Base-by-base conservation (phyloP, 2,329 filamentous ascomycete species). In the Tothia fuscella region DNA sequence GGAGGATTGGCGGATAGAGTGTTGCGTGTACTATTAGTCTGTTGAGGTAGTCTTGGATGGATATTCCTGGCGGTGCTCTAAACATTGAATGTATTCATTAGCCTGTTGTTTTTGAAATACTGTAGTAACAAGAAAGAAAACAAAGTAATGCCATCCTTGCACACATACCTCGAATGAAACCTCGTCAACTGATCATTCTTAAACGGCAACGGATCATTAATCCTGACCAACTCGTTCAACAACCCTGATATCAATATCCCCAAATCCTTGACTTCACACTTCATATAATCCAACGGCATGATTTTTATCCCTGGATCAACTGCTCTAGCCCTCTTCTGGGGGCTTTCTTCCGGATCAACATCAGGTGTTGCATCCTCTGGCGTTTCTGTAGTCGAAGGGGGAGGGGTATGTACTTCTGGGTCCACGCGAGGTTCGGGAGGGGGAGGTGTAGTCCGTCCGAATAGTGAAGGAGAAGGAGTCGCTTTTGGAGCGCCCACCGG, bases 21-120 rank as follows among this genome's bases (percentile, higher is more conserved):
- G 89, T 95, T 20, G 91, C 91, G 58, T 98, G 91, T 45, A 87
- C 86, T 19, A 93, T 91, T 44, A 98, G 71, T 48, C 91, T 80
- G 54, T 91, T 83, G 26, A 98, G 73, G 58, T 98, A 98, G 59
- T 98, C 91, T 47, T 81, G 72, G 24, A 98, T 89, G 20, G 87
- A 94, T 46, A 98, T 98, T 40, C 84, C 88, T 6, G 91, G 91
- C 2, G 91, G 79, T 13, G 80, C 76, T 53, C 71, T 72, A 46
- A 36, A 47, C 56, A 42, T 17, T 36, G 35, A 14, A 29, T 43
- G 21, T 14, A 10, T 33, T 16, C 36, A 24, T 19, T 14, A 17
- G 2, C 13, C 29, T 19, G n/a, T 19, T 16, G 5, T 9, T 20
- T 3, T 13, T 19, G 5, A 3, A n/a, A n/a, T n/a, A n/a, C n/a